These are phyloP conservation scores for Pseudozyma hubeiensis DNA, from an alignment of 1,284 basidiomycete species.

Conservation along the genomic window DNA sequence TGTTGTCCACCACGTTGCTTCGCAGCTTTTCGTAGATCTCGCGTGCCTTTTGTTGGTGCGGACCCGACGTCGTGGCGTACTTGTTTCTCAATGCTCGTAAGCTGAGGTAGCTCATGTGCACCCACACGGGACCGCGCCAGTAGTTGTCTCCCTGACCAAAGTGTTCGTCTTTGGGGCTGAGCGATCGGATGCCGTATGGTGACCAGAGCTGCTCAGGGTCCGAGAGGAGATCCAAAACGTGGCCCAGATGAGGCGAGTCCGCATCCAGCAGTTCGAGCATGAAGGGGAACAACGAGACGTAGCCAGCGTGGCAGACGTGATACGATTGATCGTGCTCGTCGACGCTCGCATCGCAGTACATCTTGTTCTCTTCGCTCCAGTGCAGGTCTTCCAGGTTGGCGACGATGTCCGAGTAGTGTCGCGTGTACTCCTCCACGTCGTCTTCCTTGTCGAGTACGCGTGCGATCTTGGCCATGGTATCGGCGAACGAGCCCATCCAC, in stretches of 20 bases:
- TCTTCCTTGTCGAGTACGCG: constrained; percentile 78
- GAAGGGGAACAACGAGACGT: constrained; percentile 92
- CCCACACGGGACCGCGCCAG: constrained; percentile 95
- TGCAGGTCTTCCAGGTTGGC: constrained; percentile 91
- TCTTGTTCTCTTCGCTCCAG: constrained; percentile 86
- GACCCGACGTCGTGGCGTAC: constrained; percentile 82
- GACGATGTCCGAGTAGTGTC: constrained; percentile 82
- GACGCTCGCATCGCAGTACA: constrained; percentile 92
- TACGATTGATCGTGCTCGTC: constrained; percentile 87
- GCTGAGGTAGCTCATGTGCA: constrained; percentile 93
- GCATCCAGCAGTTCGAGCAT: constrained; percentile 77
- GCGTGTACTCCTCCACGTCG: constrained; percentile 79
- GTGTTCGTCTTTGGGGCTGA: constrained; percentile 83
- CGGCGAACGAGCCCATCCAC: constrained; percentile 84
- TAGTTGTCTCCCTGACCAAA: constrained; percentile 94
- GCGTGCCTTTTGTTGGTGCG: constrained; percentile 79
- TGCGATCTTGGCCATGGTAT: constrained; percentile 63
- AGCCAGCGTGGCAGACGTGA: constrained; percentile 89
- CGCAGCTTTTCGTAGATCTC: constrained; percentile 83
- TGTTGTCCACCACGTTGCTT: constrained; percentile 84
- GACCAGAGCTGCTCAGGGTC: constrained; percentile 91
- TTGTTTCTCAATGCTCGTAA: constrained; percentile 82
- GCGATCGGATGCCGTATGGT: constrained; percentile 84
- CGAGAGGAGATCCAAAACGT: constrained; percentile 81
- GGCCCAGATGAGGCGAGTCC: constrained; percentile 80